Evolutionary conservation across 768 basidiomycete species (phyloP).

Genomic region (Trametes meyenii): DNA sequence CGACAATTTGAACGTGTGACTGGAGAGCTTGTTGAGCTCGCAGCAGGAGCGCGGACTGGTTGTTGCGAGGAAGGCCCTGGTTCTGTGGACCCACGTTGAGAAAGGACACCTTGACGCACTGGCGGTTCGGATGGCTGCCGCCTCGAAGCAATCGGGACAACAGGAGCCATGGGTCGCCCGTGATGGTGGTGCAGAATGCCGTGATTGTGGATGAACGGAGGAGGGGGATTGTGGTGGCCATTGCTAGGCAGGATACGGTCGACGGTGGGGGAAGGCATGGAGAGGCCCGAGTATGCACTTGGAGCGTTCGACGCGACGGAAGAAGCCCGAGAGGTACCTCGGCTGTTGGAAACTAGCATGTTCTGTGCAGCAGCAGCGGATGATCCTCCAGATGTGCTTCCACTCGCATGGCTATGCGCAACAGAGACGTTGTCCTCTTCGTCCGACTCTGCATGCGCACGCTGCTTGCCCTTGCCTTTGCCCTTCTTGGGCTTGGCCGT

Average conservation of each 20-base stretch:
- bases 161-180: conserved; percentile 17
- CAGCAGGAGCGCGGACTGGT: background rate
- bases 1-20: conserved; percentile 72
- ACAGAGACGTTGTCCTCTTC: conserved; percentile 19
- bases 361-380: conserved; percentile 43
- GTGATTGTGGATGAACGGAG: conserved; percentile 32
- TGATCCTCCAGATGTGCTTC: conserved; percentile 39
- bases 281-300: conserved; percentile 26
- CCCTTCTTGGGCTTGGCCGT: conserved; percentile 13
- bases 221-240: conserved; percentile 11
- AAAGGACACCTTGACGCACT: background rate
- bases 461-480: conserved; percentile 41
- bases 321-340: conserved; percentile 39
- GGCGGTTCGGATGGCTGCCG: conserved; percentile 14
- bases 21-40: conserved; percentile 42
- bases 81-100: conserved; percentile 4
- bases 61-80: conserved; percentile 19
- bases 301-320: conserved; percentile 47
- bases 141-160: conserved; percentile 1
- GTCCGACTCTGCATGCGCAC: conserved; percentile 20
- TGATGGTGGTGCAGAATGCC: conserved; percentile 35
- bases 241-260: conserved; percentile 12
- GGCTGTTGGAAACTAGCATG: conserved; percentile 34
- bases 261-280: conserved; percentile 29
- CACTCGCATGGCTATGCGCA: conserved; percentile 28